Percentiles rank a stretch among this genome's conserved stretches.
These are phyloP conservation scores for Urtica urens DNA, from an alignment of 306 rosid genomes.

Conservation along the genomic window DNA sequence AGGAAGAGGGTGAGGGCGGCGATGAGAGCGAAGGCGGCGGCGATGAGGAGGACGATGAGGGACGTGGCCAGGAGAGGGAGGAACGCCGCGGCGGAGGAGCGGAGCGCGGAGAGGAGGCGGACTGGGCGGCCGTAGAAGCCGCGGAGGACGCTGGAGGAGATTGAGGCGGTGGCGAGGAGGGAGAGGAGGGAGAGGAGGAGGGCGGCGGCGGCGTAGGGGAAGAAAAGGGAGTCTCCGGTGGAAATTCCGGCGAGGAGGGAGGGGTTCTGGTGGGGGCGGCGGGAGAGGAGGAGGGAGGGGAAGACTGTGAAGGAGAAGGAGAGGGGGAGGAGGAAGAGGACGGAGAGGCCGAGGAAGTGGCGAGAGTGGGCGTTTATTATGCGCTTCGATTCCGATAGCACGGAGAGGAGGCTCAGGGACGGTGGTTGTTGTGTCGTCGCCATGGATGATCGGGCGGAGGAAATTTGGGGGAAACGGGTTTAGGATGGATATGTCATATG, in stretches of 20 bases:
- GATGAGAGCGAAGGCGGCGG: neutral
- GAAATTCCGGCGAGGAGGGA: neutral
- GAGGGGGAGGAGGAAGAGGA: constrained; percentile 55
- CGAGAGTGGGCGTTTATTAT: constrained; percentile 39
- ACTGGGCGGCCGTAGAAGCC: constrained; percentile 40
- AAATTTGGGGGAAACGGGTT: neutral
- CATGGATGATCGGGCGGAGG: constrained; percentile 7
- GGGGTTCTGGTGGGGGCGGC: constrained; percentile 3
- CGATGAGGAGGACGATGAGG: constrained; percentile 11
- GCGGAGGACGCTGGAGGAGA: constrained; percentile 43
- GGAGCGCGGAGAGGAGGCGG: constrained; percentile 32
- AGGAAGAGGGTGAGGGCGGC: constrained; percentile 12
- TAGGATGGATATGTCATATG: no score
- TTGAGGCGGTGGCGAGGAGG: constrained; percentile 29
- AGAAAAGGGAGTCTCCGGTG: neutral
- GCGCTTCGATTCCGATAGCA: constrained; percentile 31
- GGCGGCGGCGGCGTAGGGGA: no score
- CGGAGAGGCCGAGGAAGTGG: constrained; percentile 43
- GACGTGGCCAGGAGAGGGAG: constrained; percentile 31
- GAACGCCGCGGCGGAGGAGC: constrained; percentile 28
- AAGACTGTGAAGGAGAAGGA: constrained; percentile 28
- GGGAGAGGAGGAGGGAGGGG: constrained; percentile 32
- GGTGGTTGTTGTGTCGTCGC: constrained; percentile 8
- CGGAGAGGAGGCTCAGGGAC: constrained; percentile 9
- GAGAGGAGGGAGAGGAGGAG: constrained; percentile 23